phyloP scores from a whole-genome alignment of 2,329 filamentous ascomycete genomes.

The Septoria petroselini region DNA sequence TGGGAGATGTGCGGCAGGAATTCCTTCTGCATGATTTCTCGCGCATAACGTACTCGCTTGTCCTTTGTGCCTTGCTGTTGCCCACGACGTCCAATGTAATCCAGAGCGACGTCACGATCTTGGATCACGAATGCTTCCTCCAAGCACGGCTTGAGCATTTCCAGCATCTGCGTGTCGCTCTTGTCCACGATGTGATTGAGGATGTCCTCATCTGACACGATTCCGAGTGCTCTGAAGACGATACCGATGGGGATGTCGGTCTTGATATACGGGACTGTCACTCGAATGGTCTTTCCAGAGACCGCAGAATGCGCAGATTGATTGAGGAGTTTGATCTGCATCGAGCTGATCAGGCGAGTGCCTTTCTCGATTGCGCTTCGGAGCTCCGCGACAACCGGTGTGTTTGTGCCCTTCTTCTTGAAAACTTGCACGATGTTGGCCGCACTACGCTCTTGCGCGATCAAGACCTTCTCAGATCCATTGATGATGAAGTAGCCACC shows the following conservation, averaged over 20 bases:
- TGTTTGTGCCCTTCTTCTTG: constrained; percentile 94
- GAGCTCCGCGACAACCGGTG: constrained; percentile 92
- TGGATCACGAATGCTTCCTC: constrained; percentile 97
- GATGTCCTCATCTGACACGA: constrained; percentile 97
- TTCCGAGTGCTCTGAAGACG: constrained; percentile 90
- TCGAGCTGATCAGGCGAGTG: constrained; percentile 86
- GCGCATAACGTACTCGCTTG: constrained; percentile 85
- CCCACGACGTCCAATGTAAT: constrained; percentile 93
- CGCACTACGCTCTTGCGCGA: constrained; percentile 94
- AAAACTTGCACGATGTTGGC: constrained; percentile 99
- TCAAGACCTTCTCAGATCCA: constrained; percentile 96
- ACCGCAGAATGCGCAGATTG: constrained; percentile 54
- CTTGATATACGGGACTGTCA: constrained; percentile 90
- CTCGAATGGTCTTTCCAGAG: constrained; percentile 86
- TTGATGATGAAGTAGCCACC: constrained; percentile 99
- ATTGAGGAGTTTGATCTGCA: constrained; percentile 79
- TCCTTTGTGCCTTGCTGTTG: constrained; percentile 72
- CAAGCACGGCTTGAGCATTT: constrained; percentile 95
- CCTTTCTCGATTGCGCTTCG: constrained; percentile 95
- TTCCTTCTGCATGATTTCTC: constrained; percentile 95
- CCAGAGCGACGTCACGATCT: constrained; percentile 87
- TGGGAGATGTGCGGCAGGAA: constrained; percentile 96
- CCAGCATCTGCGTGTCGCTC: constrained; percentile 93
- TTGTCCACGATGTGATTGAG: constrained; percentile 95
- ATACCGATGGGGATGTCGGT: constrained; percentile 89